Base-by-base conservation (phyloP, 345 rosid species). In the Trapa incisa region DNA sequence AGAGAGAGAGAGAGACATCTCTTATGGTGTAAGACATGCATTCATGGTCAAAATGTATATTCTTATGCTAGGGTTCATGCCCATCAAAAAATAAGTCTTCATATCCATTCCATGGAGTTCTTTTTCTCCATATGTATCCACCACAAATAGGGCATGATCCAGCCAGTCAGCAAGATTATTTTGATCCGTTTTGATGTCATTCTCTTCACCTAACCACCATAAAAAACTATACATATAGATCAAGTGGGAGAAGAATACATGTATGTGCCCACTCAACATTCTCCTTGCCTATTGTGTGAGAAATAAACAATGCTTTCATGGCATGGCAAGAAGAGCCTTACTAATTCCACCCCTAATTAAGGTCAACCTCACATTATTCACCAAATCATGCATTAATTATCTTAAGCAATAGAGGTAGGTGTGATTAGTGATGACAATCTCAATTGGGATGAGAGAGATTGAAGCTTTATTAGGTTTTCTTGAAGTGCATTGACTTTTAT, bases 141-240 rank as follows among this genome's bases (percentile, higher is more conserved):
- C 29, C 29, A 22, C 29, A 22, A 22, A 22, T 22, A 22, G 29
- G 29, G 29, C 29, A 22, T 22, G 29, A 22, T 22, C 29, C 29
- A 22, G 29, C 29, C 29, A 22, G 29, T 22, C 29, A 22, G 29
- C 29, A 22, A 22, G 29, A 22, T 22, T 22, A 22, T 22, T 22
- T 22, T 22, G 29, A 22, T 22, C 29, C 38, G 3, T 58, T 1
- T 32, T 1, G 38, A 4, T 33, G 63, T 58, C 38, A 11, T 57
- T 33, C 63, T 70, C 61, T 43, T 50, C 73, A 70, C 77, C 78
- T 52, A 67, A 62, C 64, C 29, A n/a, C 15, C 42, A 56, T 73
- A 65, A 68, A 74, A 74, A 78, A 22, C 29, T 58, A 35, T 32
- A 45, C 11, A 45, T 45, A 45, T 45, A 11, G 4, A 57, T 57